Evolutionary conservation across 2,329 filamentous ascomycete species (phyloP).

Genomic region (Diaporthe australafricana): DNA sequence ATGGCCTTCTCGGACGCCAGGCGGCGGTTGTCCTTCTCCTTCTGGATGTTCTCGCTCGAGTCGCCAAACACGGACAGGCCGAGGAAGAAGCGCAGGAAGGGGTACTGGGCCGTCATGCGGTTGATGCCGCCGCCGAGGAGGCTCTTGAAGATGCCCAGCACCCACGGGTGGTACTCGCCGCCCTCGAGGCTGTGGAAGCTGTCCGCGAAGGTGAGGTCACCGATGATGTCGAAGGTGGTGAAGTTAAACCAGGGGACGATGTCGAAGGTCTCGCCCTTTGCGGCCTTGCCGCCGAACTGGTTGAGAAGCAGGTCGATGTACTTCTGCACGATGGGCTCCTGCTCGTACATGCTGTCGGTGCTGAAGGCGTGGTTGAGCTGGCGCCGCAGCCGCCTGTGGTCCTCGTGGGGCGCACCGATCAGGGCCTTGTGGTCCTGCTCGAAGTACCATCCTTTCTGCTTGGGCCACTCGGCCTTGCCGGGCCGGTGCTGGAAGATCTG

Average conservation of each 20-base stretch:
- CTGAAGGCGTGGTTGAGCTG: constrained; percentile 31
- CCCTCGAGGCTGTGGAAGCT: constrained; percentile 38
- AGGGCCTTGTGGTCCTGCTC: neutral
- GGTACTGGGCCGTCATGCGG: neutral
- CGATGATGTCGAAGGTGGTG: constrained; percentile 40
- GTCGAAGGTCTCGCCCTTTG: constrained; percentile 13
- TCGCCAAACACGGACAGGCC: neutral
- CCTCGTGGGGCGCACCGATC: neutral
- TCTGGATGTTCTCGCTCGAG: constrained; percentile 8
- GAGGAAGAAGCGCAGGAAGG: neutral
- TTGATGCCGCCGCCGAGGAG: neutral
- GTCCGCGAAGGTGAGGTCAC: constrained; percentile 39
- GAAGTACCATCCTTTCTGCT: neutral
- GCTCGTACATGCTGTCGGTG: constrained; percentile 32
- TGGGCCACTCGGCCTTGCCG: constrained; percentile 20
- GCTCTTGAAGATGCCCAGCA: constrained; percentile 32
- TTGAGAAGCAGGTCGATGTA: constrained; percentile 20
- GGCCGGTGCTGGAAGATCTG: constrained; percentile 32
- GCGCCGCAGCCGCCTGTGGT: constrained; percentile 20
- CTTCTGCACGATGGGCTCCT: constrained; percentile 24
- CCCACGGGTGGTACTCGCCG: constrained; percentile 38
- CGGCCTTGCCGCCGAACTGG: constrained; percentile 20
- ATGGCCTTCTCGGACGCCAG: constrained; percentile 25
- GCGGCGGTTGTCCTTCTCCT: constrained; percentile 11
- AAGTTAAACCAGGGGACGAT: constrained; percentile 39